These are phyloP conservation scores for Fusarium dlaminii DNA, from an alignment of 2,329 filamentous ascomycete genomes.

Conservation along the genomic window DNA sequence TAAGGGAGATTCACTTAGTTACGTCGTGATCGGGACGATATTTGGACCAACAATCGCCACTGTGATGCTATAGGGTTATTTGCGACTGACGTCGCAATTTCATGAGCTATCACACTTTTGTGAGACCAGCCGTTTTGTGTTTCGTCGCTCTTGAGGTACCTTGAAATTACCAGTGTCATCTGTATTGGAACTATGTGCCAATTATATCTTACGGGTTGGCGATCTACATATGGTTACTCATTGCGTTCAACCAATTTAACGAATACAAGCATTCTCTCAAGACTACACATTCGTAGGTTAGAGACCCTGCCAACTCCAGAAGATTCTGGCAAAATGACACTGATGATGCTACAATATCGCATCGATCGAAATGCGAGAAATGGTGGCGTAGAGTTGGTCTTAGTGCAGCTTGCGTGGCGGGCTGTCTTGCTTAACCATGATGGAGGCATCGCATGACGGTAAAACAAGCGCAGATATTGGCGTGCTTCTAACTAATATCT, in stretches of 20 bases:
- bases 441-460: conserved; percentile 27
- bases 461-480: conserved; percentile 12
- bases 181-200: neutral
- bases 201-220: neutral
- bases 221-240: neutral
- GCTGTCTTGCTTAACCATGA: conserved; percentile 26
- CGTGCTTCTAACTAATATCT: neutral
- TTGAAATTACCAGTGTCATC: neutral
- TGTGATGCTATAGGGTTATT: conserved; percentile 3
- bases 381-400: conserved; percentile 42
- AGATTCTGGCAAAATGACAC: conserved; percentile 8
- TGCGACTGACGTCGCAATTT: conserved; percentile 16
- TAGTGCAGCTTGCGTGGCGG: conserved; percentile 46
- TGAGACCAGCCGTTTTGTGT: conserved; percentile 2
- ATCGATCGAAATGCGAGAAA: conserved; percentile 25
- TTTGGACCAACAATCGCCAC: conserved; percentile 13
- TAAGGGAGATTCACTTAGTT: neutral
- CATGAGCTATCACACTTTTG: conserved; percentile 17
- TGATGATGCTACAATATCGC: conserved; percentile 26
- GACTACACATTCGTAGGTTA: neutral
- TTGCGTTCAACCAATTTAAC: neutral
- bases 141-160: neutral
- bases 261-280: neutral
- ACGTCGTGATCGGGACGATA: neutral
- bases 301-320: neutral